Conservation (phyloP, 495 filamentous ascomycete genomes). For the Saxispiralis lemnorum region DNA sequence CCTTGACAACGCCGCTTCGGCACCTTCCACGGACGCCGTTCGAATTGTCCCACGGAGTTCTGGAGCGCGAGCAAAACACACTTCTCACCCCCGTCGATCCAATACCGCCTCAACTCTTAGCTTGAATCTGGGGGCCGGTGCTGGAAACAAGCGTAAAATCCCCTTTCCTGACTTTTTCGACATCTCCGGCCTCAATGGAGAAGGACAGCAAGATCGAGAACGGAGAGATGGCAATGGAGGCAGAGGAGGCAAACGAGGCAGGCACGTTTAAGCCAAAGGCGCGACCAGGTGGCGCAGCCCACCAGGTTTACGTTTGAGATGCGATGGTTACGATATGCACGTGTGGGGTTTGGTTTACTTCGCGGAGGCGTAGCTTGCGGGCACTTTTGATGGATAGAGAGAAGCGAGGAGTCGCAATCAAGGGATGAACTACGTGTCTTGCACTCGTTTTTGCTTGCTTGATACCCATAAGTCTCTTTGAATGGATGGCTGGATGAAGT, state of each 20-base stretch:
- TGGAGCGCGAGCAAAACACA: not conserved
- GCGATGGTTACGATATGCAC: not conserved
- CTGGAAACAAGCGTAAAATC: slow-evolving; percentile 63
- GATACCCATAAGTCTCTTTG: too few relatives aligned
- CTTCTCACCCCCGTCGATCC: slow-evolving; percentile 29
- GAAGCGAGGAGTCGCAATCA: not conserved
- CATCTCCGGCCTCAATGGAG: slow-evolving; percentile 45
- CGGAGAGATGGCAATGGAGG: slow-evolving; percentile 22
- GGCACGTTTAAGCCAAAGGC: slow-evolving; percentile 34
- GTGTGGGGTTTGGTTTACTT: too few relatives aligned
- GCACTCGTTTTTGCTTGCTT: too few relatives aligned
- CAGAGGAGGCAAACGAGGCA: slow-evolving; percentile 45
- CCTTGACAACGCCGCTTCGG: slow-evolving; percentile 23
- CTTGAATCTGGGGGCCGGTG: slow-evolving; percentile 32
- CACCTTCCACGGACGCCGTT: slow-evolving; percentile 24
- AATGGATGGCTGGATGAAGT: too few relatives aligned
- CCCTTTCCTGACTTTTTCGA: slow-evolving; percentile 71
- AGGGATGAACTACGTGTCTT: too few relatives aligned
- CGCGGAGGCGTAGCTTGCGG: not conserved
- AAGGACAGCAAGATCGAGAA: slow-evolving; percentile 37
- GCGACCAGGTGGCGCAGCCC: not conserved
- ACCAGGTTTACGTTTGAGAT: not conserved
- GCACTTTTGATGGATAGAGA: not conserved
- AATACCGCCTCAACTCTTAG: slow-evolving; percentile 23
- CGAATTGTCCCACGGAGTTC: not conserved